Base-by-base conservation (phyloP, 208 protist genomes). In the Zelonia costaricensis region DNA sequence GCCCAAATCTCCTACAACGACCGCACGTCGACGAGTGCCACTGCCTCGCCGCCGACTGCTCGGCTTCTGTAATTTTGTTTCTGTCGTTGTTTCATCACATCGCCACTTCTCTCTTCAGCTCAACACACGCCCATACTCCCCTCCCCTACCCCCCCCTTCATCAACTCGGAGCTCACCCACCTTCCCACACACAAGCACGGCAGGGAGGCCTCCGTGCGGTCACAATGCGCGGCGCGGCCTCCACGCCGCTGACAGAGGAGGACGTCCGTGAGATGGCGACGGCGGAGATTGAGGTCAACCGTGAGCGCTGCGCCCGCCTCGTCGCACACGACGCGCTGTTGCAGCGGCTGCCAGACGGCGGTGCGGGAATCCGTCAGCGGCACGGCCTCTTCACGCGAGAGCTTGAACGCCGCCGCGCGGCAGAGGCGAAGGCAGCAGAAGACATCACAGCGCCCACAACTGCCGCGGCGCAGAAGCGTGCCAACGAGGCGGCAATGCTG, bases 271-370 rank as follows among this genome's bases (percentile, higher is more conserved):
- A 51, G 15, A 61, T 92, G 70, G 38, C 65, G 4, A 55, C 39
- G 9, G 36, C 54, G 7, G 78, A 74, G 56, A 67, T 94, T 25
- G 47, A 48, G 15, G 44, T 63, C 5, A 76, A 91, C 45, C 57
- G 91, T 30, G 76, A 84, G 64, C 79, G 88, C 1, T 94, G 88
- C 59, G 74, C 76, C 16, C 82, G 88, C 6, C 68, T 94, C 9
- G 27, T 91, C 22, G 18, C 60, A 16, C 73, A 90, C 33, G 59
- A 77, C 10, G 22, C 67, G 4, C 57, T 94, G 10, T 58, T 94
- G 12, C 46, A 61, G 33, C 76, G 81, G 2, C 75, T 94, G 1
- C 83, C 76, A 12, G 88, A 91, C 39, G 59, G 63, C 6, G 88
- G 84, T 1, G 72, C 59, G 3, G 45, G 60, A 20, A 88, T 94